Percentiles rank a stretch among this genome's conserved stretches.
Conservation (phyloP, 1,139 yeast species). For the Candida sp. region DNA sequence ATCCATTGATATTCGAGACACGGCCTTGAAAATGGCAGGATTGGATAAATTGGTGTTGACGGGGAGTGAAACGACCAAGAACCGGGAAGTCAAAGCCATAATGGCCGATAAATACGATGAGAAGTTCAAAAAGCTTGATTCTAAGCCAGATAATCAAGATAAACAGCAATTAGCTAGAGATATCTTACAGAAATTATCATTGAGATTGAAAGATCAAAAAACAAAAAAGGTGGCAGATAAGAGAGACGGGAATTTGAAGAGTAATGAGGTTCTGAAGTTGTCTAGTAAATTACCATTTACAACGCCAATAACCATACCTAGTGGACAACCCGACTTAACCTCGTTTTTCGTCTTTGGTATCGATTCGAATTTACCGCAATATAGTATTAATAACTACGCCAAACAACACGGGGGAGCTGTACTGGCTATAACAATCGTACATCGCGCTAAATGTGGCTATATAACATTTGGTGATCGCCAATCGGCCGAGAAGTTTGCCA, state of each 20-base stretch:
- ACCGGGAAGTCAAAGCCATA: slow-evolving; percentile 43
- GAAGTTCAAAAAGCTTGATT: slow-evolving; percentile 13
- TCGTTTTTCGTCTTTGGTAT: slow-evolving; percentile 76
- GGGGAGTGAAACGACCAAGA: slow-evolving; percentile 12
- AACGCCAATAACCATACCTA: slow-evolving; percentile 14
- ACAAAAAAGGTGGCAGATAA: slow-evolving; percentile 6
- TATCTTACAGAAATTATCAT: slow-evolving; percentile 38
- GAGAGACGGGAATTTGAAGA: slow-evolving; percentile 5
- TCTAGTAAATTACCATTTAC: slow-evolving; percentile 63
- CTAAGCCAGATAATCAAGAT: slow-evolving; percentile 13
- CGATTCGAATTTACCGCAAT: slow-evolving; percentile 63
- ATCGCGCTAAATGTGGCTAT: slow-evolving; percentile 65
- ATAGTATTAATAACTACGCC: slow-evolving; percentile 49
- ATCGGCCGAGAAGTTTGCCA: slow-evolving; percentile 56
- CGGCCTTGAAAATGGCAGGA: slow-evolving; percentile 76
- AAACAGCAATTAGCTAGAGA: slow-evolving; percentile 24
- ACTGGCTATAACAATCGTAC: slow-evolving; percentile 51
- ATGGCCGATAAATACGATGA: slow-evolving; percentile 35
- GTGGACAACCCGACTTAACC: slow-evolving; percentile 40
- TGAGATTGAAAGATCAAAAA: slow-evolving; percentile 22
- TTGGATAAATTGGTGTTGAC: slow-evolving; percentile 24
- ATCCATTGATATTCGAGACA: slow-evolving; percentile 75
- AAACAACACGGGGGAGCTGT: slow-evolving; percentile 47
- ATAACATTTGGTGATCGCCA: slow-evolving; percentile 47
- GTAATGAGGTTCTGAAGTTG: slow-evolving; percentile 45